phyloP scores from a whole-genome alignment of 805 yeast genomes.

The Schizosaccharomyces japonicus region DNA sequence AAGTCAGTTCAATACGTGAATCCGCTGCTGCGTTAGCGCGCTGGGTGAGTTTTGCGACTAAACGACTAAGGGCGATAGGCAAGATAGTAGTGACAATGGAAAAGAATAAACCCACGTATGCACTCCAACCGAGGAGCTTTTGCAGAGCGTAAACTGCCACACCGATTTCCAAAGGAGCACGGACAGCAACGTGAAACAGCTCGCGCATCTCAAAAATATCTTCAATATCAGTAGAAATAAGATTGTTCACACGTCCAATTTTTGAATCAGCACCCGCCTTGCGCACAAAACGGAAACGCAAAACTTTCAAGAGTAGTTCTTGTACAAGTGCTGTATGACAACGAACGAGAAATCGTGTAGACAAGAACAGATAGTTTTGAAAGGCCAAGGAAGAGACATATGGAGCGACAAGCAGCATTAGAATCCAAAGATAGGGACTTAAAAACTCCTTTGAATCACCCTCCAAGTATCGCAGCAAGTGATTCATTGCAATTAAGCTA shows the following conservation, averaged over 20 bases:
- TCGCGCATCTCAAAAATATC: constrained; percentile 37
- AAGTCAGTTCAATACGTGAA: constrained; percentile 71
- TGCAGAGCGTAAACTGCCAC: neutral
- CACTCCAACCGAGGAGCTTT: constrained; percentile 5
- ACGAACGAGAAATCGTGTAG: neutral
- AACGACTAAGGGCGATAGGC: neutral
- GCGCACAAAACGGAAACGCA: neutral
- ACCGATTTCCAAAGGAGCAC: constrained; percentile 20
- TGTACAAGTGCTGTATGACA: neutral
- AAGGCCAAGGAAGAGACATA: neutral
- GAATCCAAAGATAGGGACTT: neutral
- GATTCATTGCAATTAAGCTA: neutral
- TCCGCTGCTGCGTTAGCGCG: constrained; percentile 59
- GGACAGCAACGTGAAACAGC: constrained; percentile 28
- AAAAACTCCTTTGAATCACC: neutral
- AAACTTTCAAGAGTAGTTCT: neutral
- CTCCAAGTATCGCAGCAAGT: neutral
- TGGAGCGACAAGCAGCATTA: neutral
- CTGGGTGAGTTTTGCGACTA: constrained; percentile 26
- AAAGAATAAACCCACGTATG: neutral
- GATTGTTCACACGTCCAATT: constrained; percentile 36
- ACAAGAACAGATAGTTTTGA: neutral
- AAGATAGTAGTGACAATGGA: neutral
- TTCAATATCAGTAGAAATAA: constrained; percentile 86
- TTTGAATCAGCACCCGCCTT: neutral